phyloP scores from a whole-genome alignment of 129 eudicot species.

The Artemisia annua region DNA sequence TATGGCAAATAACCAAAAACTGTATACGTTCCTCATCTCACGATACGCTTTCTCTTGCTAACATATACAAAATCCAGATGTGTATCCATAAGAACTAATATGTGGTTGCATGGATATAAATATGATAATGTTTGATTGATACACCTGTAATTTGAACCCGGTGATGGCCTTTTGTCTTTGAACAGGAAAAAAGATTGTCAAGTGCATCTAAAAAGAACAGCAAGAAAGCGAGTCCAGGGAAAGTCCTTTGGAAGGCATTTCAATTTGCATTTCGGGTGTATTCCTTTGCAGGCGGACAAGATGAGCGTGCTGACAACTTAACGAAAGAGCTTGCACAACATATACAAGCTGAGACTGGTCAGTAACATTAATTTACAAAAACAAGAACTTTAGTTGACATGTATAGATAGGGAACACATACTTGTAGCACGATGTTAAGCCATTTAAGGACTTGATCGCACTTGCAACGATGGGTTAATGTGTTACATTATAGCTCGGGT shows the following conservation, averaged over 20 bases:
- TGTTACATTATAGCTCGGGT: slow-evolving; percentile 21
- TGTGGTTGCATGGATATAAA: slow-evolving; percentile 6
- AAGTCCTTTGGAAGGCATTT: slow-evolving; percentile 78
- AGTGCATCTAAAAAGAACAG: slow-evolving; percentile 40
- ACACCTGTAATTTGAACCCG: not conserved
- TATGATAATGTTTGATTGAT: not conserved
- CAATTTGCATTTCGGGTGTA: slow-evolving; percentile 84
- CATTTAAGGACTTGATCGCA: slow-evolving; percentile 14
- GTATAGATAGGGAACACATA: slow-evolving; percentile 26
- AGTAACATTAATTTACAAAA: slow-evolving; percentile 11
- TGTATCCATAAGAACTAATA: not conserved
- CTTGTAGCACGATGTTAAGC: slow-evolving; percentile 23
- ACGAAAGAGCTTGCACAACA: slow-evolving; percentile 76
- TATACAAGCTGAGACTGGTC: slow-evolving; percentile 55
- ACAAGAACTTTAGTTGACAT: slow-evolving; percentile 23
- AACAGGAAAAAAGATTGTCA: slow-evolving; percentile 62
- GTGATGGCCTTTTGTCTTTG: not conserved
- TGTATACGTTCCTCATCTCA: too few relatives aligned
- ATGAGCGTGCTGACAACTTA: slow-evolving; percentile 81
- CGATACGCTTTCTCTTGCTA: too few relatives aligned
- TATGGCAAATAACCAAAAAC: too few relatives aligned
- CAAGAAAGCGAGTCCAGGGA: slow-evolving; percentile 51
- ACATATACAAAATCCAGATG: not conserved
- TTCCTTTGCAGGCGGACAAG: slow-evolving; percentile 90
- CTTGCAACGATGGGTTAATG: not conserved